phyloP scores from a whole-genome alignment of 2,329 filamentous ascomycete genomes.

The Didymella pomorum region DNA sequence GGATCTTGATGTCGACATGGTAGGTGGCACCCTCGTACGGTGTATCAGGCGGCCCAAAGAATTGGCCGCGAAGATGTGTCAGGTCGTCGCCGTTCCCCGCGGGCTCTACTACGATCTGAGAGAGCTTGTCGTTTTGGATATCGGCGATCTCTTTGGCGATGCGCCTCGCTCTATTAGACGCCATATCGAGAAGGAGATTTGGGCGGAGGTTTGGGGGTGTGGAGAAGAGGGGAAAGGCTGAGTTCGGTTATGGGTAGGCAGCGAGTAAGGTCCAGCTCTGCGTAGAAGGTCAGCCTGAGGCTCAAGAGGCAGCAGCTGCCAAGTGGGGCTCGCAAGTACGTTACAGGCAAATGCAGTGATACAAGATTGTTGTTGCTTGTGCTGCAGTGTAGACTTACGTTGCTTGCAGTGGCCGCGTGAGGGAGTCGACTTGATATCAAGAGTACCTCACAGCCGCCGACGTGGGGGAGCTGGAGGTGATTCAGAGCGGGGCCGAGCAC shows the following conservation, averaged over 20 bases:
- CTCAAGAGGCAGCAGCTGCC: constrained; percentile 25
- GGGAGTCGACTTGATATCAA: constrained; percentile 3
- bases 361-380: not conserved
- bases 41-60: constrained; percentile 87
- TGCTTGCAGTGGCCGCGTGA: constrained; percentile 2
- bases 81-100: constrained; percentile 72
- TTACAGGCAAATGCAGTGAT: not conserved
- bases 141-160: constrained; percentile 80
- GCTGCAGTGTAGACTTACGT: constrained; percentile 4
- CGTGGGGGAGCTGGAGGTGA: constrained; percentile 23
- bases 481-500: constrained; percentile 24
- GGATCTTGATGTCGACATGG: constrained; percentile 84
- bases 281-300: constrained; percentile 39
- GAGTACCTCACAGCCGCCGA: constrained; percentile 13
- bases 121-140: constrained; percentile 76
- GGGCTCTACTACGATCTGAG: constrained; percentile 75
- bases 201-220: constrained; percentile 2
- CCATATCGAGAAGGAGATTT: constrained; percentile 52
- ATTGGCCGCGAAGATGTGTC: constrained; percentile 81
- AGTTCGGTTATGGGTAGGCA: constrained; percentile 22
- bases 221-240: constrained; percentile 12
- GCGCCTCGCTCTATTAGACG: constrained; percentile 65
- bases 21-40: constrained; percentile 90
- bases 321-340: constrained; percentile 7
- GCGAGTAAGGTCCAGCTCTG: constrained; percentile 23